A percentile compares a stretch with the other conserved stretches of the same genome.
Evolutionary conservation across 2,329 filamentous ascomycete species (phyloP).

Genomic region (Remersonia thermophila): DNA sequence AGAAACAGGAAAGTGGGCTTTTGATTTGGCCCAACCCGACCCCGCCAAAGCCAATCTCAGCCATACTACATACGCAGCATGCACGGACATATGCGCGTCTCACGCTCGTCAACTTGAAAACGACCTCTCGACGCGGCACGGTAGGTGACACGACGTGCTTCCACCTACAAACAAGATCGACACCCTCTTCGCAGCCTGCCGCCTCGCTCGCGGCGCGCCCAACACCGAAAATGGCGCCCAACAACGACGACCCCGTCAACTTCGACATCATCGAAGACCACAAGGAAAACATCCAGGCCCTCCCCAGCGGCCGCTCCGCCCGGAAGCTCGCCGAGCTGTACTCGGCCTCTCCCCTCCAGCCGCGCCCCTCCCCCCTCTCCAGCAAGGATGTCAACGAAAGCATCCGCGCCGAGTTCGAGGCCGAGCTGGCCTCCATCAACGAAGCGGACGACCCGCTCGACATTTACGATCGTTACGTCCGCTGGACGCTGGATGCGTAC

Average conservation of each 20-base stretch:
- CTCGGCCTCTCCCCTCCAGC: conserved; percentile 50
- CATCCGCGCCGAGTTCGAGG: conserved; percentile 73
- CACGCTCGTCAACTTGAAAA: too few species aligned
- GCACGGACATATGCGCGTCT: too few species aligned
- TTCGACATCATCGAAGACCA: conserved; percentile 93
- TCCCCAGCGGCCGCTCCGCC: conserved; percentile 78
- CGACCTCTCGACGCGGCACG: too few species aligned
- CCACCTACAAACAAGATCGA: too few species aligned
- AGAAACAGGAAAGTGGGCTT: too few species aligned
- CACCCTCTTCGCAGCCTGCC: too few species aligned
- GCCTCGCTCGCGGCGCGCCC: too few species aligned
- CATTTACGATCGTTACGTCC: conserved; percentile 90
- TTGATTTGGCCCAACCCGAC: too few species aligned
- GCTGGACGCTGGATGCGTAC: conserved; percentile 92
- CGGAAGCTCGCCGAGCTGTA: conserved; percentile 76
- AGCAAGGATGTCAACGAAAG: conserved; percentile 64
- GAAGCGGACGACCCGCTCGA: conserved; percentile 94
- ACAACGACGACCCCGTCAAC: conserved; percentile 40
- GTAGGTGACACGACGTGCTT: too few species aligned
- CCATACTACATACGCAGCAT: too few species aligned
- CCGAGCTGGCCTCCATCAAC: conserved; percentile 61
- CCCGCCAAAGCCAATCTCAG: too few species aligned
- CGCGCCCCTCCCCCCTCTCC: conserved; percentile 56
- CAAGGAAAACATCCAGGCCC: conserved; percentile 94
- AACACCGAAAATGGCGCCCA: too few species aligned